Evolutionary conservation across 108 stramenopile genomes (phyloP).

Genomic region (Fragilaria crotonensis): DNA sequence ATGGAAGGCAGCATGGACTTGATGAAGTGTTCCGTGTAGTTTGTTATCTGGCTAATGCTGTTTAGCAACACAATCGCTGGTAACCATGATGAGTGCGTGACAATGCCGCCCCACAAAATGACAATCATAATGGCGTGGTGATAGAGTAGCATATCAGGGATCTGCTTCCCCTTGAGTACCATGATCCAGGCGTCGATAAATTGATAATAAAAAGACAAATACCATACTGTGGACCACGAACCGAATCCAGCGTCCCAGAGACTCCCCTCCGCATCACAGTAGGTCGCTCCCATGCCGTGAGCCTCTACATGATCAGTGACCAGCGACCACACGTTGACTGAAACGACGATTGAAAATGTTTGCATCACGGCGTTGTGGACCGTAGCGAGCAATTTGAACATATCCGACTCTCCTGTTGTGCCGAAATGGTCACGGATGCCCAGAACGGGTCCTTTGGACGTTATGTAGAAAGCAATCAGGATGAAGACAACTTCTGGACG

Average conservation of each 20-base stretch:
- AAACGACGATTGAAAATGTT: conserved; percentile 38
- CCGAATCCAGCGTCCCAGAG: conserved; percentile 41
- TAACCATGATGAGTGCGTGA: conserved; percentile 34
- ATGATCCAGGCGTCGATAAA: conserved; percentile 59
- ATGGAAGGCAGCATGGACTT: conserved; percentile 36
- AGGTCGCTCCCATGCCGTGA: conserved; percentile 28
- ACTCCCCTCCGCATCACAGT: conserved; percentile 36
- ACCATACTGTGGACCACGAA: conserved; percentile 46
- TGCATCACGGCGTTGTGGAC: conserved; percentile 44
- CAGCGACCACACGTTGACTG: conserved; percentile 27
- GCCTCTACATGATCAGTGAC: conserved; percentile 17
- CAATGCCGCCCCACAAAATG: conserved; percentile 39
- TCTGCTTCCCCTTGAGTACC: conserved; percentile 30
- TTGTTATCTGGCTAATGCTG: conserved; percentile 40
- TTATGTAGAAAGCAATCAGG: conserved; percentile 23
- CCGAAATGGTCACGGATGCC: background rate
- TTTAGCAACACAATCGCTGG: conserved; percentile 32
- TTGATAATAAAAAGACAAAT: conserved; percentile 49
- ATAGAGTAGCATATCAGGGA: conserved; percentile 36
- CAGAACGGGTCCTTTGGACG: conserved; percentile 14
- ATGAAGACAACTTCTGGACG: conserved; percentile 27
- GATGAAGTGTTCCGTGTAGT: conserved; percentile 52
- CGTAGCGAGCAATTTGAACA: conserved; percentile 25
- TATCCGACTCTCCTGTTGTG: conserved; percentile 14
- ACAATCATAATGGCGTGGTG: conserved; percentile 44